These are phyloP conservation scores for Fusarium nelsonii DNA, from an alignment of 2,329 filamentous ascomycete genomes.

Conservation along the genomic window DNA sequence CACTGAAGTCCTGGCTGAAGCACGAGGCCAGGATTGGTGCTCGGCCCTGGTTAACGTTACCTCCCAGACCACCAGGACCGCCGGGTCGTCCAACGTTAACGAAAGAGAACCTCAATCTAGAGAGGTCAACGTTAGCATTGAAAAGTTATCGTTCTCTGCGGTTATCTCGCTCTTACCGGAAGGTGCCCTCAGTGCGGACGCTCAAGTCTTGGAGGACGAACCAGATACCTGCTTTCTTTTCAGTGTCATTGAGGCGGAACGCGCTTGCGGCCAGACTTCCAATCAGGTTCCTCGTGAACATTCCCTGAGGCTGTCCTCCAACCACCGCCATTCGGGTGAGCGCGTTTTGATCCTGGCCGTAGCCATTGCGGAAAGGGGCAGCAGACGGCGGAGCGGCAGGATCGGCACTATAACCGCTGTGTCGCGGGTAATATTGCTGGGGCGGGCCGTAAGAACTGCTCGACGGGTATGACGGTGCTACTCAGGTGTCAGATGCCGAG, in stretches of 20 bases:
- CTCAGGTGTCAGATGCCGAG: constrained; percentile 27
- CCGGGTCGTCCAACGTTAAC: constrained; percentile 79
- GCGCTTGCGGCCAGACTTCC: constrained; percentile 91
- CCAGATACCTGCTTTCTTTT: constrained; percentile 90
- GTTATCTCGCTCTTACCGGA: constrained; percentile 71
- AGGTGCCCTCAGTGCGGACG: constrained; percentile 90
- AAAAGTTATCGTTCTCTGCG: background rate
- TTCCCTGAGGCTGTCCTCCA: constrained; percentile 73
- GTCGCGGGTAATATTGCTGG: constrained; percentile 54
- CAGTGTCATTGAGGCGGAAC: constrained; percentile 81
- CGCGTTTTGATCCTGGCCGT: constrained; percentile 50
- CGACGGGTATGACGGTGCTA: constrained; percentile 48
- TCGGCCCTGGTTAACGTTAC: constrained; percentile 76
- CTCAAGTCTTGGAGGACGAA: constrained; percentile 96
- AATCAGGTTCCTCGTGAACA: constrained; percentile 96
- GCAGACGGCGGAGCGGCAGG: constrained; percentile 45
- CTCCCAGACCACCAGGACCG: constrained; percentile 54
- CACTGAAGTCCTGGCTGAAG: constrained; percentile 91
- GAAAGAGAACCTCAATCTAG: constrained; percentile 76
- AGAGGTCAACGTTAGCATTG: constrained; percentile 34
- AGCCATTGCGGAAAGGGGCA: constrained; percentile 49
- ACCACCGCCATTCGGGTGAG: constrained; percentile 54
- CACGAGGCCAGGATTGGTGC: constrained; percentile 86
- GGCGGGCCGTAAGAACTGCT: constrained; percentile 54
- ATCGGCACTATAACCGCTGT: constrained; percentile 51